phyloP scores from a whole-genome alignment of 495 filamentous ascomycete species.

The Bombardia bombarda region DNA sequence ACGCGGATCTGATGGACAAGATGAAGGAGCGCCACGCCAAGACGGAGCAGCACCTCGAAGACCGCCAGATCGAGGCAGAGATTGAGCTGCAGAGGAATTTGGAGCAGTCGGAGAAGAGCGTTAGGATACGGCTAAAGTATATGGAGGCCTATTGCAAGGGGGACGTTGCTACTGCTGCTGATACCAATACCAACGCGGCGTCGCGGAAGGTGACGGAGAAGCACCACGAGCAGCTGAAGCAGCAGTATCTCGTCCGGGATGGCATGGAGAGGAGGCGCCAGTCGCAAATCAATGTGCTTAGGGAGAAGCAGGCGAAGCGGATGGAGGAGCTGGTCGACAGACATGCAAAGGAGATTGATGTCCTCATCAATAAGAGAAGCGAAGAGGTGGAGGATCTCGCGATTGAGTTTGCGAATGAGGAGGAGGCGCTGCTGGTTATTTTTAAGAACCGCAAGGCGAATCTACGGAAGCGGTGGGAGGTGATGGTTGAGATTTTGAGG shows the following conservation, averaged over 20 bases:
- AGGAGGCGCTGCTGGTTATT: constrained; percentile 35
- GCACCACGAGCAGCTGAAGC: constrained; percentile 54
- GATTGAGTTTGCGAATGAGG: constrained; percentile 46
- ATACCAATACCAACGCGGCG: constrained; percentile 17
- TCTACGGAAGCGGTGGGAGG: constrained; percentile 49
- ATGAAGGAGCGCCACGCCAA: constrained; percentile 41
- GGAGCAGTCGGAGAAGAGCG: constrained; percentile 48
- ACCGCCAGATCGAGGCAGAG: constrained; percentile 66
- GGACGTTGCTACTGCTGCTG: constrained; percentile 13
- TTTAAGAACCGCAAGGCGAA: constrained; percentile 44
- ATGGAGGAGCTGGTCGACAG: constrained; percentile 57
- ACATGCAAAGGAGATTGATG: constrained; percentile 56
- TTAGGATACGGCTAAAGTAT: constrained; percentile 61
- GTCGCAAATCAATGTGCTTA: constrained; percentile 69
- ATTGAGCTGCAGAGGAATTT: constrained; percentile 46
- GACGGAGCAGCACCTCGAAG: constrained; percentile 57
- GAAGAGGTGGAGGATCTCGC: constrained; percentile 50
- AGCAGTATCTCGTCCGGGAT: constrained; percentile 62
- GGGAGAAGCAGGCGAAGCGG: constrained; percentile 65
- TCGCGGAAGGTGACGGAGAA: constrained; percentile 47
- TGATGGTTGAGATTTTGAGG: constrained; percentile 57
- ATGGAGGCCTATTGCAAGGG: constrained; percentile 74
- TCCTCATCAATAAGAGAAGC: constrained; percentile 42
- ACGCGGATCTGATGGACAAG: constrained; percentile 33
- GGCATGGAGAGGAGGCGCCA: constrained; percentile 64